phyloP scores from a whole-genome alignment of 352 stramenopile species.

The Aphanomyces cochlioides region DNA sequence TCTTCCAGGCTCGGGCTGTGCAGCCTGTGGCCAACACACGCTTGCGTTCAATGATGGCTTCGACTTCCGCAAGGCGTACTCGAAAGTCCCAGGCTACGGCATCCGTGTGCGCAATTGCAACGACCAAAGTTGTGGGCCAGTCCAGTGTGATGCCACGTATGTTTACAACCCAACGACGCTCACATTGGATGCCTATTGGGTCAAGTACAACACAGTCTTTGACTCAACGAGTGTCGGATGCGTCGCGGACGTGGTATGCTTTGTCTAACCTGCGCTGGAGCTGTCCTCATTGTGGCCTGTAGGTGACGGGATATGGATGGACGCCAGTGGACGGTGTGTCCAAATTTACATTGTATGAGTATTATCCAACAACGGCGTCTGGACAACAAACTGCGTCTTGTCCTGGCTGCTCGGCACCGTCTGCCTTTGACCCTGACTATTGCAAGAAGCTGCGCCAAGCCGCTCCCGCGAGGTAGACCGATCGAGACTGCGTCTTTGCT shows the following conservation, averaged over 20 bases:
- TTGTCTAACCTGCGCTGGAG: background rate
- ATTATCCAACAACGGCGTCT: conserved; percentile 2
- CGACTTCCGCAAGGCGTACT: conserved; percentile 20
- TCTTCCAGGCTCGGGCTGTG: conserved; percentile 11
- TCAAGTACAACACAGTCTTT: conserved; percentile 28
- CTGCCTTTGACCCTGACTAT: background rate
- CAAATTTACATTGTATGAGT: conserved; percentile 26
- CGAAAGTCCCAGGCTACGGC: conserved; percentile 18
- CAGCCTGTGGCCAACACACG: conserved; percentile 13
- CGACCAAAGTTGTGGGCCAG: conserved; percentile 3
- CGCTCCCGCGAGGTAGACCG: background rate
- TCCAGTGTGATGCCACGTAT: conserved; percentile 27
- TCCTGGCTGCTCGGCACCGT: background rate
- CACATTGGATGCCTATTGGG: conserved; percentile 11
- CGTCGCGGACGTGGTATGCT: conserved; percentile 1
- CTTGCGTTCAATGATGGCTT: conserved; percentile 20
- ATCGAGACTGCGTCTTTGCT: background rate
- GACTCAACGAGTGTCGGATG: conserved; percentile 1
- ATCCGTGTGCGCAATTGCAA: conserved; percentile 28
- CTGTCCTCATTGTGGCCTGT: background rate
- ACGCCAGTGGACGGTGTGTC: conserved; percentile 6
- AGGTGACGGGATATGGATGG: conserved; percentile 21
- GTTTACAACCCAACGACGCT: background rate
- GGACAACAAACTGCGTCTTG: conserved; percentile 6
- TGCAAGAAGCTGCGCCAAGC: background rate